Conservation (phyloP, 2,329 filamentous ascomycete genomes). For the Colletotrichum limetticola region DNA sequence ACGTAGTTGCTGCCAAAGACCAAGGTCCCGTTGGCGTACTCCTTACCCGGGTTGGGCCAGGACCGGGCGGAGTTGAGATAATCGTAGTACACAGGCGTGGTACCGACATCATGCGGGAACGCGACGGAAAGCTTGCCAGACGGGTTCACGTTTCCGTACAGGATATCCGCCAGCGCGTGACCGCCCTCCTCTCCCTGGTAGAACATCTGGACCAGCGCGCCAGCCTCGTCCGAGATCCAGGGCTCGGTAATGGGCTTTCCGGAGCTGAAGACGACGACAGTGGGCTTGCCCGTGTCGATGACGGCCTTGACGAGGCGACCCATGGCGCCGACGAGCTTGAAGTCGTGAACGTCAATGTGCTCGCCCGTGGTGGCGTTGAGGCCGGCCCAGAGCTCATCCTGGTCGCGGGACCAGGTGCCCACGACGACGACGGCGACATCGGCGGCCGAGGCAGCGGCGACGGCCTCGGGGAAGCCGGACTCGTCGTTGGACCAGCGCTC, state of each 20-base stretch:
- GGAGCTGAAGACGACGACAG: slow-evolving; percentile 73
- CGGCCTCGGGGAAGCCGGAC: slow-evolving; percentile 73
- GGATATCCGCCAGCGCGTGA: slow-evolving; percentile 71
- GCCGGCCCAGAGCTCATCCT: slow-evolving; percentile 75
- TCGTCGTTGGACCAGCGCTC: slow-evolving; percentile 79
- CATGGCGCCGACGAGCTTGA: slow-evolving; percentile 78
- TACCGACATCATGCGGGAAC: slow-evolving; percentile 75
- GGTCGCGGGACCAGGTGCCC: slow-evolving; percentile 80
- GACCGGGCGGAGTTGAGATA: slow-evolving; percentile 74
- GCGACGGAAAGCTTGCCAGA: slow-evolving; percentile 74
- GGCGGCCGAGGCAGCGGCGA: slow-evolving; percentile 72
- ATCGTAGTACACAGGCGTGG: slow-evolving; percentile 77
- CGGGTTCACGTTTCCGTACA: slow-evolving; percentile 73
- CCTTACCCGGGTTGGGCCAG: slow-evolving; percentile 62
- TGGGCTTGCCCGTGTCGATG: slow-evolving; percentile 74
- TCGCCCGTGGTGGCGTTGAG: slow-evolving; percentile 81
- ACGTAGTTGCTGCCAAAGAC: slow-evolving; percentile 75
- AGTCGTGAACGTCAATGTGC: slow-evolving; percentile 72
- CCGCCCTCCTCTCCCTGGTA: slow-evolving; percentile 78
- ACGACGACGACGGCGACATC: slow-evolving; percentile 80
- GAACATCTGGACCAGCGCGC: slow-evolving; percentile 78
- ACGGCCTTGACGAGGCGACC: slow-evolving; percentile 73
- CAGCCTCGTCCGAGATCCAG: slow-evolving; percentile 74
- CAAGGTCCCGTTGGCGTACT: slow-evolving; percentile 68
- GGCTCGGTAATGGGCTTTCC: slow-evolving; percentile 80